Evolutionary conservation across 306 rosid species (phyloP).

Genomic region (Castanospermum australe): DNA sequence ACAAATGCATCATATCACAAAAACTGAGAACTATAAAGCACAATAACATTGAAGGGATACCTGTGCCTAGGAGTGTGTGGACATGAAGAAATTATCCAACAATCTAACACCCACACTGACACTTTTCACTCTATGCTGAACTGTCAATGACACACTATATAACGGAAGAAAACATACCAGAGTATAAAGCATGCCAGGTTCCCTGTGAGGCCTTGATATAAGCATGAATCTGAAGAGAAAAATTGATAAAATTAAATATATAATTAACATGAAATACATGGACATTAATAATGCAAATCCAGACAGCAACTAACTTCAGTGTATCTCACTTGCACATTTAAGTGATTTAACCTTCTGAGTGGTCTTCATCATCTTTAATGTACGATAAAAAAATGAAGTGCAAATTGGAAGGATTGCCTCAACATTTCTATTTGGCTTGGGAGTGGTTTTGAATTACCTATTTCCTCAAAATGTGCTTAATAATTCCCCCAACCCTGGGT

Average conservation of each 20-base stretch:
- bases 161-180: constrained; percentile 55
- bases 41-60: not conserved
- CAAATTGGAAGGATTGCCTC: too few species aligned
- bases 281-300: not conserved
- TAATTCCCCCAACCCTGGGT: too few species aligned
- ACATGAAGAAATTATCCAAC: not conserved
- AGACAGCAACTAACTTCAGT: not conserved
- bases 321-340: too few species aligned
- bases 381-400: too few species aligned
- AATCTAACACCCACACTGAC: not conserved
- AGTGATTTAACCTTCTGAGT: too few species aligned
- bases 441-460: too few species aligned
- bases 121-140: not conserved
- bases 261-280: not conserved
- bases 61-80: not conserved
- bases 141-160: not conserved
- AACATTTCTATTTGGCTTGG: too few species aligned
- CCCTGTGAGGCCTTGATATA: constrained; percentile 79
- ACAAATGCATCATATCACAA: not conserved
- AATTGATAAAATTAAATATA: constrained; percentile 4
- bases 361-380: too few species aligned
- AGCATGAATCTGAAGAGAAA: constrained; percentile 82
- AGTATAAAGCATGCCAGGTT: constrained; percentile 92
- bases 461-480: too few species aligned
- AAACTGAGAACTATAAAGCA: not conserved